Percentiles rank a stretch among this genome's conserved stretches.
Conservation (phyloP, 192 early-diverging fungal genomes). For the Linnemannia schmuckeri region DNA sequence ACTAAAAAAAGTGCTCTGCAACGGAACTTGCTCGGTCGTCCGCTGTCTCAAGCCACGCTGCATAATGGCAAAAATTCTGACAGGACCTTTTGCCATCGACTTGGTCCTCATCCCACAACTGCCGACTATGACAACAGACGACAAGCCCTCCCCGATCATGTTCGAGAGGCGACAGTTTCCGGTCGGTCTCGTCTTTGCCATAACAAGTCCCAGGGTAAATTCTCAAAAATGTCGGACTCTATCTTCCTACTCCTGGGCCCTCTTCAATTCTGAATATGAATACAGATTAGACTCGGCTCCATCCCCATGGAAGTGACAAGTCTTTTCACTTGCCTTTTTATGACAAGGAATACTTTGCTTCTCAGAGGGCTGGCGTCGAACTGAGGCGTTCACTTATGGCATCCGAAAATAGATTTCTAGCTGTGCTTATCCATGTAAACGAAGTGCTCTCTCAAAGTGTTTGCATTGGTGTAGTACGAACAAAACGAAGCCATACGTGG, state of each 20-base stretch:
- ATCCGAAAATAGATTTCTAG: no score
- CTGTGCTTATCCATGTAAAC: no score
- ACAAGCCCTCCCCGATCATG: slow-evolving; percentile 2
- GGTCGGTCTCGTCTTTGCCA: slow-evolving; percentile 26
- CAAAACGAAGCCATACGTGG: no score
- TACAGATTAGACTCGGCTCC: no score
- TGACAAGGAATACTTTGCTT: background rate
- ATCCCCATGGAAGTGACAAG: no score
- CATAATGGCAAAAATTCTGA: slow-evolving; percentile 20
- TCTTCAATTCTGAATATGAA: no score
- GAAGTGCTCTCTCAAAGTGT: no score
- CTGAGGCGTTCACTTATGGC: no score
- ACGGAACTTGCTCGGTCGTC: slow-evolving; percentile 44
- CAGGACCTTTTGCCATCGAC: background rate
- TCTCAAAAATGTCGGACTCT: slow-evolving; percentile 15
- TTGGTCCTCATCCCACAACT: slow-evolving; percentile 34
- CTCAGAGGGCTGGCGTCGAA: no score
- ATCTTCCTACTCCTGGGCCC: slow-evolving; percentile 9
- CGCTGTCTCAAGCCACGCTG: slow-evolving; percentile 3
- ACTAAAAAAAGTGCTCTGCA: slow-evolving; percentile 34
- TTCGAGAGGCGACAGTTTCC: slow-evolving; percentile 26
- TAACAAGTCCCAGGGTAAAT: slow-evolving; percentile 33
- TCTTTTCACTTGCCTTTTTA: background rate
- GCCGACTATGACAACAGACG: slow-evolving; percentile 6
- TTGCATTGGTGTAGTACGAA: no score